These are phyloP conservation scores for Trichoderma oligosporum DNA, from an alignment of 2,329 filamentous ascomycete species.

Conservation along the genomic window DNA sequence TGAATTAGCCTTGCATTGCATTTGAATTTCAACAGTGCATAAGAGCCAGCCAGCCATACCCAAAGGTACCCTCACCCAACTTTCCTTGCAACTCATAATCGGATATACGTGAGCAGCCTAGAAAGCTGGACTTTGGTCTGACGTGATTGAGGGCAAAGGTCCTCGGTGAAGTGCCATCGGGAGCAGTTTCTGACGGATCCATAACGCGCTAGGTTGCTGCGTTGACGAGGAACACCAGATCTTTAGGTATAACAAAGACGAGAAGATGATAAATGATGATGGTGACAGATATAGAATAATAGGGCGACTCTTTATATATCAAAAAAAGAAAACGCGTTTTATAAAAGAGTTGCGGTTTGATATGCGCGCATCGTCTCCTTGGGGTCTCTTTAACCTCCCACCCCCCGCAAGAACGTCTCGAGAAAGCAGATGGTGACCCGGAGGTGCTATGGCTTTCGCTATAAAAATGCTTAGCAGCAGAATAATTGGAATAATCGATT, in stretches of 20 bases:
- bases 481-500: background rate
- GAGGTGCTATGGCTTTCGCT: background rate
- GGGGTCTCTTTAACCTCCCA: background rate
- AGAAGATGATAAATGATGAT: background rate
- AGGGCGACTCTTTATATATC: background rate
- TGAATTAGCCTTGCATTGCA: conserved; percentile 16
- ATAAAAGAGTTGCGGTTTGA: conserved; percentile 5
- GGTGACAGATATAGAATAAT: background rate
- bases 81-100: conserved; percentile 79
- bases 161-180: conserved; percentile 48
- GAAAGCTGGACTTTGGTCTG: conserved; percentile 60
- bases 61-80: conserved; percentile 93
- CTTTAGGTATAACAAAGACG: background rate
- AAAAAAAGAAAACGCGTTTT: conserved; percentile 12
- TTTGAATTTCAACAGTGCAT: background rate
- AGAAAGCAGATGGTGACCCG: background rate
- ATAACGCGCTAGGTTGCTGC: conserved; percentile 24
- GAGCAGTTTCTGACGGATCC: conserved; percentile 32
- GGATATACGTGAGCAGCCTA: conserved; percentile 77
- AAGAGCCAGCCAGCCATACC: conserved; percentile 48
- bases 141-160: conserved; percentile 55
- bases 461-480: background rate
- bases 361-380: conserved; percentile 18
- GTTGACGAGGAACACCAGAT: background rate
- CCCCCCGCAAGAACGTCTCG: background rate